Base-by-base conservation (phyloP, 805 yeast species). In the Yarrowia sp. region DNA sequence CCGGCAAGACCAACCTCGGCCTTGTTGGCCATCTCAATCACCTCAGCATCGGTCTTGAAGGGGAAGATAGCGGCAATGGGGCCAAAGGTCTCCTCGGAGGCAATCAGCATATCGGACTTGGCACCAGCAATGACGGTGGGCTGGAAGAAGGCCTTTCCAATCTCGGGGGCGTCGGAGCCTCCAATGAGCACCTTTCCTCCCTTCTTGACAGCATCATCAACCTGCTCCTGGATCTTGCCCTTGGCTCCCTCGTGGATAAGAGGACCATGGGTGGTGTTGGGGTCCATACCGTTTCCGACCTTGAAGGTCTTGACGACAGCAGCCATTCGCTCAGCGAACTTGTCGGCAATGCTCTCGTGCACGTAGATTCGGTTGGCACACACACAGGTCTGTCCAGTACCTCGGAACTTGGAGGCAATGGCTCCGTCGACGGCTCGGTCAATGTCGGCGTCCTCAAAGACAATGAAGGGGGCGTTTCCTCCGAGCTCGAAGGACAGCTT, bases 341-440 rank as follows among this genome's bases (percentile, higher is more conserved):
- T 79, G 63, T 86, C 90, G 70, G 88, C 86, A n/a, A 89, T 73
- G 11, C 78, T 77, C 48, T 79, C 81, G 71, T 89, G 95, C 35
- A 88, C 81, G 71, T 81, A 88, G 52, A 88, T 73, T 71, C 92
- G 80, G 76, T 88, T 88, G 51, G 92, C 91, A 73, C 92, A 87
- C 43, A 88, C 88, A 76, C 96, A 89, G 4, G 92, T 88, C 76
- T 89, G 95, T 67, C 95, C 95, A 46, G 87, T 81, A 28, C 88
- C 87, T 73, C 95, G 81, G 76, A 88, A 86, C 74, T 89, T 89
- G 67, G 86, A 82, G 9, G 82, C 84, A 66, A 88, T 73, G 2
- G 89, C 83, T 43, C 85, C 89, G n/a, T 80, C 81, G 16, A 88
- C 84, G 0, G 93, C 93, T 44, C 78, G 76, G 66, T 84, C 87